Evolutionary conservation across 202 grass and related monocot genomes (phyloP).

Genomic region (Brachypodium distachyon): DNA sequence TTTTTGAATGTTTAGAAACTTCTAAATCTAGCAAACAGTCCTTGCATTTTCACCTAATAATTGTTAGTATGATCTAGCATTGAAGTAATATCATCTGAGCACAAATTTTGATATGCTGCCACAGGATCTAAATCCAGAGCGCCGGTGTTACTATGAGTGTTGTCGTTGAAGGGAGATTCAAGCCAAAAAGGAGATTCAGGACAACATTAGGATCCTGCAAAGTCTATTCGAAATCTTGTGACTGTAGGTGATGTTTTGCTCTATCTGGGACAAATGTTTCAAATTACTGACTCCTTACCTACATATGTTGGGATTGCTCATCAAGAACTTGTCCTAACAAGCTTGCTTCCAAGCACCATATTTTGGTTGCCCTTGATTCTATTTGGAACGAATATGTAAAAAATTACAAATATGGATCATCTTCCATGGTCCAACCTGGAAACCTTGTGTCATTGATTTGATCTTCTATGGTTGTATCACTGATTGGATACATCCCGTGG

Average conservation of each 20-base stretch:
- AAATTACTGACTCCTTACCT: background rate
- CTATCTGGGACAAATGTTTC: background rate
- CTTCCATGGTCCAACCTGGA: no score
- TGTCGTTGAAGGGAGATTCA: background rate
- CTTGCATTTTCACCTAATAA: background rate
- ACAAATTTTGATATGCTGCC: background rate
- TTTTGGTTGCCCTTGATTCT: no score
- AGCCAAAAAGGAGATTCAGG: background rate
- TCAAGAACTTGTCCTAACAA: background rate
- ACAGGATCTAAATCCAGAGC: conserved; percentile 31
- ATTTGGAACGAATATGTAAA: no score
- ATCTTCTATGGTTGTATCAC: no score
- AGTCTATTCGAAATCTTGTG: background rate
- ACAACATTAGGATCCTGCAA: background rate
- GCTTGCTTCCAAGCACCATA: background rate
- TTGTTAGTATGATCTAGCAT: background rate
- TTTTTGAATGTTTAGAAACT: background rate
- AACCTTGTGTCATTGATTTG: no score
- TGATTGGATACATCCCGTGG: no score
- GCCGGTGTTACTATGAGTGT: background rate
- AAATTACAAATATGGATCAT: no score
- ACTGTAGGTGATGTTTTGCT: background rate
- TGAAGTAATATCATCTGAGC: background rate
- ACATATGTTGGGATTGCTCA: background rate
- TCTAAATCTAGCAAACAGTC: no score